A percentile compares a stretch with the other conserved stretches of the same genome.
Conservation (phyloP, 805 yeast species). For the Yarrowia keelungensis region DNA sequence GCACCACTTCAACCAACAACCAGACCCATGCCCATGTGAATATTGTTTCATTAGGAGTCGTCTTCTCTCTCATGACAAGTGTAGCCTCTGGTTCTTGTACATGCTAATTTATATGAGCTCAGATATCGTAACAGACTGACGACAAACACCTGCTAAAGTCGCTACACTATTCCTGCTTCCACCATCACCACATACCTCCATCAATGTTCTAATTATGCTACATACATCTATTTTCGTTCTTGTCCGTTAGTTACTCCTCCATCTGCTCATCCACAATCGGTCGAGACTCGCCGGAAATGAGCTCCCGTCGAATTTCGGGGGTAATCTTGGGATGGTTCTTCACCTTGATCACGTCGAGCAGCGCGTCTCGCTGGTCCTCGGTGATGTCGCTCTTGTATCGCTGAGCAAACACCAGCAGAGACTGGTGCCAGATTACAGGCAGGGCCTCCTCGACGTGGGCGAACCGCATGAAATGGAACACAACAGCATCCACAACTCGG, state of each 20-base stretch:
- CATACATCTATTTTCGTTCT: not conserved
- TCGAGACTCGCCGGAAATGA: slow-evolving; percentile 72
- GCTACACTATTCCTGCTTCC: no score
- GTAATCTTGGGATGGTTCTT: slow-evolving; percentile 89
- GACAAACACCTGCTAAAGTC: no score
- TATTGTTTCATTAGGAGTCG: no score
- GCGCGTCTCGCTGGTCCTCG: slow-evolving; percentile 96
- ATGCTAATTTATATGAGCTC: no score
- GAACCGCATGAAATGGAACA: slow-evolving; percentile 91
- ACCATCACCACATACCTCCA: no score
- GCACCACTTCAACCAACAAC: no score
- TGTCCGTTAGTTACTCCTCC: slow-evolving; percentile 39
- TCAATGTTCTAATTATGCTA: slow-evolving; percentile 1
- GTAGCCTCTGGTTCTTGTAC: no score
- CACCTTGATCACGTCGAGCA: slow-evolving; percentile 87
- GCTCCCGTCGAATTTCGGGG: slow-evolving; percentile 92
- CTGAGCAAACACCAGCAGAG: slow-evolving; percentile 92
- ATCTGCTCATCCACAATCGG: slow-evolving; percentile 40
- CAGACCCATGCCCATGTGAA: no score
- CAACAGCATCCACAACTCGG: slow-evolving; percentile 93
- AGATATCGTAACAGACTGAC: no score
- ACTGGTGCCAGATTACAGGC: slow-evolving; percentile 98
- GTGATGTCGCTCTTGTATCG: slow-evolving; percentile 96
- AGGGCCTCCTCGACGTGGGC: slow-evolving; percentile 57
- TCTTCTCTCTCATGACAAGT: no score